Percentiles rank a stretch among this genome's conserved stretches.
These are phyloP conservation scores for Penicillium palitans DNA, from an alignment of 2,329 filamentous ascomycete genomes.

Conservation along the genomic window DNA sequence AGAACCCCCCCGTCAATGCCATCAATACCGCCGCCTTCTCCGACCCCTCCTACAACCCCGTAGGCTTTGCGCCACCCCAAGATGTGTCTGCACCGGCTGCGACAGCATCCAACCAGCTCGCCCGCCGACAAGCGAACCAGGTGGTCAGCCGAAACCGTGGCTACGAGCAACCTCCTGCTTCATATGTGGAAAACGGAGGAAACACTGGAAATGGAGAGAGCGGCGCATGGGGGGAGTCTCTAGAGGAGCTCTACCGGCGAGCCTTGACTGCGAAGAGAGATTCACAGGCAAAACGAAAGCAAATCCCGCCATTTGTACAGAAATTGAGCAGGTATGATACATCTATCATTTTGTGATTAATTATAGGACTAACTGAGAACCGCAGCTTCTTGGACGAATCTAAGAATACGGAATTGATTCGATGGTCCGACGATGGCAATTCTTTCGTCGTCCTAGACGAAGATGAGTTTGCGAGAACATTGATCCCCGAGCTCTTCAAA, in stretches of 20 bases:
- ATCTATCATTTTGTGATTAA: neutral
- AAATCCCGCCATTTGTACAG: conserved; percentile 96
- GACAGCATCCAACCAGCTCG: conserved; percentile 43
- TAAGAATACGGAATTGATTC: conserved; percentile 90
- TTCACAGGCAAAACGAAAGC: conserved; percentile 84
- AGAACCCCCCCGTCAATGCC: conserved; percentile 40
- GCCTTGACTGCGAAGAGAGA: conserved; percentile 83
- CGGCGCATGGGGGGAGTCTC: conserved; percentile 59
- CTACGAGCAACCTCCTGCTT: conserved; percentile 39
- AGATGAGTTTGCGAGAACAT: conserved; percentile 76
- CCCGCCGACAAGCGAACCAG: conserved; percentile 38
- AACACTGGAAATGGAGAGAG: conserved; percentile 27
- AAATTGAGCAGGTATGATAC: conserved; percentile 85
- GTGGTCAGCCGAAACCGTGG: conserved; percentile 39
- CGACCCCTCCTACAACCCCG: conserved; percentile 44
- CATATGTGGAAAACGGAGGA: conserved; percentile 32
- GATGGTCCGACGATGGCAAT: conserved; percentile 95
- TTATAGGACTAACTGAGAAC: conserved; percentile 11
- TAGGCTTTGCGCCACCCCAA: conserved; percentile 44
- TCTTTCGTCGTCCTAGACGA: conserved; percentile 97
- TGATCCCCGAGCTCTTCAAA: conserved; percentile 75
- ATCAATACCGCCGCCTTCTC: conserved; percentile 34
- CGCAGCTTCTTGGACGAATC: conserved; percentile 86
- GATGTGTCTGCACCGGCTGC: conserved; percentile 52
- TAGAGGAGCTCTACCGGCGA: conserved; percentile 76